Evolutionary conservation across 1,284 basidiomycete genomes (phyloP).

Genomic region (Xerocomus nothofagi): DNA sequence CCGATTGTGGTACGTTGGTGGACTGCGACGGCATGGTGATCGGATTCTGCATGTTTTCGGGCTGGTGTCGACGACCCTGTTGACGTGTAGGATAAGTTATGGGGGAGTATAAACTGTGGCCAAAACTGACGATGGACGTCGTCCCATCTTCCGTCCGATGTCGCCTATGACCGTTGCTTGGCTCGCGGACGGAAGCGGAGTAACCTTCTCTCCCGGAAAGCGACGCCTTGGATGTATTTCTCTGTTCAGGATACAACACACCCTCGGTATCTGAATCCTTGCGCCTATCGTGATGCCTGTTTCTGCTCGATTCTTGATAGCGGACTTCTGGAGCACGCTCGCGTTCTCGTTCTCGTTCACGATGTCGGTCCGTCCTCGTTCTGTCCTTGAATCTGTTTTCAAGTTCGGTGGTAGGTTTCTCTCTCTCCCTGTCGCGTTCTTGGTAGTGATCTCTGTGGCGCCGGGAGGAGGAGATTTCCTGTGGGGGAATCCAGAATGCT

Average conservation of each 20-base stretch:
- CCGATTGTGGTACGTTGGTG: slow-evolving; percentile 21
- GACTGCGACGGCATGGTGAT: slow-evolving; percentile 23
- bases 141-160: slow-evolving; percentile 36
- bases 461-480: slow-evolving; percentile 20
- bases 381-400: slow-evolving; percentile 33
- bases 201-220: slow-evolving; percentile 32
- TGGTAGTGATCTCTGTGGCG: slow-evolving; percentile 23
- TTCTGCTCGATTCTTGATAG: slow-evolving; percentile 24
- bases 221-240: slow-evolving; percentile 30
- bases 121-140: slow-evolving; percentile 25
- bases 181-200: slow-evolving; percentile 27
- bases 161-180: slow-evolving; percentile 28
- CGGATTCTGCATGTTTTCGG: slow-evolving; percentile 34
- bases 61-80: slow-evolving; percentile 33
- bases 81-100: slow-evolving; percentile 11
- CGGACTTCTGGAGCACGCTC: slow-evolving; percentile 28
- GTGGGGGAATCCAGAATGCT: slow-evolving; percentile 27
- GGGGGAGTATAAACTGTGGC: slow-evolving; percentile 17
- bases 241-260: slow-evolving; percentile 28
- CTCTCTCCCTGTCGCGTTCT: slow-evolving; percentile 29
- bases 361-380: slow-evolving; percentile 27
- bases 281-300: slow-evolving; percentile 28
- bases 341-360: slow-evolving; percentile 37
- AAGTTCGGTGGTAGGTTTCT: slow-evolving; percentile 19
- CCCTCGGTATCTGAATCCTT: slow-evolving; percentile 37